Percentiles rank a stretch among this genome's conserved stretches.
These are phyloP conservation scores for Paxillus ammoniavirescens DNA, from an alignment of 768 basidiomycete genomes.

Conservation along the genomic window DNA sequence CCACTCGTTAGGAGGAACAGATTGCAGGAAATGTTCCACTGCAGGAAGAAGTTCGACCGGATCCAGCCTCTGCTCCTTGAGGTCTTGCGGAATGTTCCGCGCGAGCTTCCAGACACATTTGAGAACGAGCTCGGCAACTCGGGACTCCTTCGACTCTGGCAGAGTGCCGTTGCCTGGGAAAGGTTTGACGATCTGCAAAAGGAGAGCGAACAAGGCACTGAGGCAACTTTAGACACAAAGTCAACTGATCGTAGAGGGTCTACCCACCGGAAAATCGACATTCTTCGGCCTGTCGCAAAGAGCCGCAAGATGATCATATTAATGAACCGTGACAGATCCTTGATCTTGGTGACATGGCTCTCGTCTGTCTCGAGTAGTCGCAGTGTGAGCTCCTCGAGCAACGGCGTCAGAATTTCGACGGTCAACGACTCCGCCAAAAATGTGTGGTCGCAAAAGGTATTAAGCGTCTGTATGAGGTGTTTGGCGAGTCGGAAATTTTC, in stretches of 20 bases:
- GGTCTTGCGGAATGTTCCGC: constrained; percentile 89
- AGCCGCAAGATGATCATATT: constrained; percentile 96
- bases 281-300: constrained; percentile 86
- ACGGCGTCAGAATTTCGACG: constrained; percentile 76
- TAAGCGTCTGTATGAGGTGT: constrained; percentile 94
- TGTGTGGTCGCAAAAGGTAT: constrained; percentile 90
- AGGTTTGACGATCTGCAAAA: constrained; percentile 81
- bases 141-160: constrained; percentile 76
- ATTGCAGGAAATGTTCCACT: constrained; percentile 91
- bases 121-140: constrained; percentile 88
- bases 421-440: constrained; percentile 86
- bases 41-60: constrained; percentile 88
- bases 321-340: constrained; percentile 93
- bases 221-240: constrained; percentile 8
- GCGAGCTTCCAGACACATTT: constrained; percentile 99
- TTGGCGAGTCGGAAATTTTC: constrained; percentile 94
- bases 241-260: neutral
- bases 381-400: constrained; percentile 90
- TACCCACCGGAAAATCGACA: constrained; percentile 86
- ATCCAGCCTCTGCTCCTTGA: constrained; percentile 75
- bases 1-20: constrained; percentile 95
- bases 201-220: constrained; percentile 67
- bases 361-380: constrained; percentile 94
- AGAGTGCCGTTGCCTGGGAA: constrained; percentile 74
- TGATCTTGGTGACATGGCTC: constrained; percentile 75